Base-by-base conservation (phyloP, 345 rosid species). In the Pistacia integerrima region DNA sequence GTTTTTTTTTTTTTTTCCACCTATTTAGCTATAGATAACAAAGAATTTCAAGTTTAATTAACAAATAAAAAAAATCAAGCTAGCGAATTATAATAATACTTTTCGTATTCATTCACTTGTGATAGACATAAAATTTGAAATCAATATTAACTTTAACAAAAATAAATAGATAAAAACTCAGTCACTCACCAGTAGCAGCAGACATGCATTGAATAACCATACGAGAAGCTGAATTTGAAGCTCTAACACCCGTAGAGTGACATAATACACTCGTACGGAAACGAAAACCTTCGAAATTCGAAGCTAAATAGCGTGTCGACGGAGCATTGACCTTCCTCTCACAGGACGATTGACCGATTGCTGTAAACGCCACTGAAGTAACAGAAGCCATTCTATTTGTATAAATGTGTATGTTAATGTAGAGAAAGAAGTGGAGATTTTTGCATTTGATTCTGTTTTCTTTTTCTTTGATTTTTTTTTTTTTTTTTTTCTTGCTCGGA, bases 301-400 rank as follows among this genome's bases (percentile, higher is more conserved):
- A 84, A 49, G 83, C 74, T 46, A 84, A 68, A 69, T 80, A 35
- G 54, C 84, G 85, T 55, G 84, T 73, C 56, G 80, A 77, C 11
- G 86, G 22, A 65, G 83, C 69, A 51, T 81, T 82, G 72, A 67
- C 57, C 75, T 84, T 84, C 20, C 86, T 78, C 7, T 86, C 84
- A 13, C 70, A 48, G n/a, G 78, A 64, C 11, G 92, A 77, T 62
- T 85, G 91, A 58, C 84, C 82, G 14, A 95, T 73, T 7, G 96
- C 90, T 55, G 96, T 76, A 73, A 91, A 90, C n/a, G 94, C 92
- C 38, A 93, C 79, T 14, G 92, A 90, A 81, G 90, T 78, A 56
- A 89, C 84, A 22, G 95, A 85, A 72, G 97, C 97, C 93, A 90
- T 90, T 80, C 13, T 22, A 44, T 56, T 25, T 38, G 52, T 11